Evolutionary conservation across 2,329 filamentous ascomycete genomes (phyloP).

Genomic region (Alternaria viburni): DNA sequence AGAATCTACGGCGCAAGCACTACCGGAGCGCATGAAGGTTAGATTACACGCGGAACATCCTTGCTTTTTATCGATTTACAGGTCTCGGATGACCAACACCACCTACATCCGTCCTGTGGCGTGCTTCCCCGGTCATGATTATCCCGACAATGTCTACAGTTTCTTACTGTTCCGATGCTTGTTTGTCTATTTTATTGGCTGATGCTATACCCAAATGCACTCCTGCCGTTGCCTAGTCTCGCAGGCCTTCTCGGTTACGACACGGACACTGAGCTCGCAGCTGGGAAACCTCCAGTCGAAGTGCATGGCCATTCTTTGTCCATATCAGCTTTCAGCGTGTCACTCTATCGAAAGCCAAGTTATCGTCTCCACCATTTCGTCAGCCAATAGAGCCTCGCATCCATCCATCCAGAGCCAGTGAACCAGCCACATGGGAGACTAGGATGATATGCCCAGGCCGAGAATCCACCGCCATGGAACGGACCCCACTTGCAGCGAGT

Average conservation of each 20-base stretch:
- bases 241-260: background rate
- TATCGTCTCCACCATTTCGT: slow-evolving; percentile 3
- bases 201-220: background rate
- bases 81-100: background rate
- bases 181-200: background rate
- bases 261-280: slow-evolving; percentile 16
- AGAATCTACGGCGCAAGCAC: slow-evolving; percentile 16
- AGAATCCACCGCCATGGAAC: background rate
- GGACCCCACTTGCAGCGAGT: background rate
- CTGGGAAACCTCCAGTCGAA: background rate
- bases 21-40: slow-evolving; percentile 18
- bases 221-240: background rate
- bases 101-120: background rate
- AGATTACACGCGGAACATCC: slow-evolving; percentile 1
- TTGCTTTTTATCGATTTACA: background rate
- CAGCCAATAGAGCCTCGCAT: slow-evolving; percentile 8
- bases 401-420: background rate
- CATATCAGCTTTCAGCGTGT: background rate
- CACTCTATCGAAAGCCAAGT: background rate
- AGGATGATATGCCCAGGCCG: background rate
- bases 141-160: background rate
- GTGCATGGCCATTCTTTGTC: background rate
- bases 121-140: background rate
- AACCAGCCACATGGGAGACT: background rate
- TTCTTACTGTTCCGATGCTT: background rate